Conservation (phyloP, 192 early-diverging fungal species). For the Podila clonocystis region DNA sequence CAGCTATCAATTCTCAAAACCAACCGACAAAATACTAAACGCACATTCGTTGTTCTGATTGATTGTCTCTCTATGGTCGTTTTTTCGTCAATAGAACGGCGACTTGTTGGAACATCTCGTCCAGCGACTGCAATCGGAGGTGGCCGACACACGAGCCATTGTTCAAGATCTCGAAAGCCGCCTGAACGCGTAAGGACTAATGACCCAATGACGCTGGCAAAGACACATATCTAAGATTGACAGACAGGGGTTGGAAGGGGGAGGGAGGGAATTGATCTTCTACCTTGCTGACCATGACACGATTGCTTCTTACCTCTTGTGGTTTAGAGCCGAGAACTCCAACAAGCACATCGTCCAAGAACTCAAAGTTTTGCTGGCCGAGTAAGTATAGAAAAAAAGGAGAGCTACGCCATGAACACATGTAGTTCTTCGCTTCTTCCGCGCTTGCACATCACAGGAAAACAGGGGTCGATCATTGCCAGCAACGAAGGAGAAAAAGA, state of each 20-base stretch:
- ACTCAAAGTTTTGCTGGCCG: constrained; percentile 35
- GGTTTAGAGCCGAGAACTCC: constrained; percentile 37
- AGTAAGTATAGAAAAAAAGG: constrained; percentile 25
- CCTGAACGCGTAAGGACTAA: constrained; percentile 33
- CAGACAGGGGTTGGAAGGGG: too few species aligned
- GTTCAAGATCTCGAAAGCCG: constrained; percentile 41
- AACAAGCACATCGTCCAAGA: constrained; percentile 51
- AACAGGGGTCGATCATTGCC: too few species aligned
- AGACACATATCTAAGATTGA: too few species aligned
- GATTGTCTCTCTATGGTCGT: neutral
- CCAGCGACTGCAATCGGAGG: constrained; percentile 38
- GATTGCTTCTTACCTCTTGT: neutral
- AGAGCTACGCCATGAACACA: neutral
- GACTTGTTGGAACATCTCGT: constrained; percentile 37
- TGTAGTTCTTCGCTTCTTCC: neutral
- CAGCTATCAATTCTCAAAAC: too few species aligned
- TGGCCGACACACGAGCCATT: constrained; percentile 42
- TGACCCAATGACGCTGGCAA: too few species aligned
- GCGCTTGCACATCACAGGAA: neutral
- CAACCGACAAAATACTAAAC: too few species aligned
- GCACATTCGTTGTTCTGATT: neutral
- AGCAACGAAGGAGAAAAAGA: too few species aligned
- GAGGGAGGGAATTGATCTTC: neutral
- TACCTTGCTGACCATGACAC: neutral
- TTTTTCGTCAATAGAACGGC: constrained; percentile 19